Evolutionary conservation across 768 basidiomycete species (phyloP).

Genomic region (Boletus tomentosulus): DNA sequence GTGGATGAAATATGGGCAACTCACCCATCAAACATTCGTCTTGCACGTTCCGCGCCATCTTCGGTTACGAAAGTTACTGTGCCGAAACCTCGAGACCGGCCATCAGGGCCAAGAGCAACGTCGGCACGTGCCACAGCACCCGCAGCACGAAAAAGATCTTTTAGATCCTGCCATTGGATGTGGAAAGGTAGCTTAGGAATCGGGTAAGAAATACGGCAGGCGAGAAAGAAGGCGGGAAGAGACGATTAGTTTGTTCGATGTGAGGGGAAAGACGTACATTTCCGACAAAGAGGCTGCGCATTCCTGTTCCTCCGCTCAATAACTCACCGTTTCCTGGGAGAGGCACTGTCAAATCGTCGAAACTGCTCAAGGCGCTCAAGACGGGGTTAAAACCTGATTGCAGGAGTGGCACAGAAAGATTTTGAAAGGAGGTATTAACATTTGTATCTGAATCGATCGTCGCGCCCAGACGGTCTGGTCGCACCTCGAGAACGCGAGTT

Average conservation of each 20-base stretch:
- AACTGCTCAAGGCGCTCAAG: conserved; percentile 10
- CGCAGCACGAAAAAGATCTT: conserved; percentile 90
- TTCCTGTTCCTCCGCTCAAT: conserved; percentile 27
- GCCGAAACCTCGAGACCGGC: conserved; percentile 88
- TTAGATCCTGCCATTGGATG: conserved; percentile 97
- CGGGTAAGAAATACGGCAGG: conserved; percentile 13
- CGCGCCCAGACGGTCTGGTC: conserved; percentile 69
- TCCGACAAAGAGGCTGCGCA: conserved; percentile 77
- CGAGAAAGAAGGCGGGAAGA: neutral
- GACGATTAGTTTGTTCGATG: conserved; percentile 3
- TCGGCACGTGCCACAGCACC: conserved; percentile 90
- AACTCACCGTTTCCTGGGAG: conserved; percentile 20
- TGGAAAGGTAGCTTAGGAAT: conserved; percentile 79
- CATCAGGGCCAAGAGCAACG: conserved; percentile 82
- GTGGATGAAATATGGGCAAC: conserved; percentile 23
- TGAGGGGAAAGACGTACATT: conserved; percentile 56
- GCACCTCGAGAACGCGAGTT: conserved; percentile 85
- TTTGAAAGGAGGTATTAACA: conserved; percentile 11
- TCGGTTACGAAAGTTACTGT: conserved; percentile 85
- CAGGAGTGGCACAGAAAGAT: conserved; percentile 15
- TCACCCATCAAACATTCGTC: conserved; percentile 88
- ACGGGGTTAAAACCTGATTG: conserved; percentile 18
- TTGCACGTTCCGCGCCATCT: conserved; percentile 78
- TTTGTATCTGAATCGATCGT: conserved; percentile 23
- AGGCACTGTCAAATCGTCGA: conserved; percentile 16